Evolutionary conservation across 2,329 filamentous ascomycete species (phyloP).

Genomic region (Bimuria novae-zelandiae): DNA sequence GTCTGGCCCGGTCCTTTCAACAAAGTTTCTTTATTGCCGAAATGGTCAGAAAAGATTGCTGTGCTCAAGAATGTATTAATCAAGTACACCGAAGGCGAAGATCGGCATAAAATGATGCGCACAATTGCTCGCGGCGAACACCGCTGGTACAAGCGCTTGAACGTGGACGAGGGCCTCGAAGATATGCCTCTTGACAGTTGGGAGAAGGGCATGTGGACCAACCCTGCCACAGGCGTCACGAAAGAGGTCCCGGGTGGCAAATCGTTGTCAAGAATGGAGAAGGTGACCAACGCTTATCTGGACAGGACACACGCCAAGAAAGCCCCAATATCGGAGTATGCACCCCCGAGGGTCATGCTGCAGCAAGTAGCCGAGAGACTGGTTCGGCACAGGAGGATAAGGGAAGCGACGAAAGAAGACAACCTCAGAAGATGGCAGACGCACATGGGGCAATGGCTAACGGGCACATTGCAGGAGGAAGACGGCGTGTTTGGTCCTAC

Average conservation of each 20-base stretch:
- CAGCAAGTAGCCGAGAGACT: conserved; percentile 54
- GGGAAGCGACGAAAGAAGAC: conserved; percentile 46
- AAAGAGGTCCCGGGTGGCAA: conserved; percentile 48
- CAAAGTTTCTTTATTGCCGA: conserved; percentile 47
- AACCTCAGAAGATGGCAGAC: conserved; percentile 44
- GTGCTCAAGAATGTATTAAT: conserved; percentile 56
- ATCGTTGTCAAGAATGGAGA: conserved; percentile 52
- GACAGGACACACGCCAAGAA: conserved; percentile 44
- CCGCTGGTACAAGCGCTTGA: conserved; percentile 57
- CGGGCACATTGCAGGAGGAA: conserved; percentile 37
- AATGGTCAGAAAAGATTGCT: conserved; percentile 54
- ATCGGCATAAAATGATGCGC: conserved; percentile 53
- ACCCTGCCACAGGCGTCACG: conserved; percentile 34
- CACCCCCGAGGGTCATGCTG: conserved; percentile 51
- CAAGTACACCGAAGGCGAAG: conserved; percentile 58
- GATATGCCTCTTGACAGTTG: conserved; percentile 54
- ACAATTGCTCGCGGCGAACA: conserved; percentile 53
- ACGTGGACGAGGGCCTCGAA: conserved; percentile 52
- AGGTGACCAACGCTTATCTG: conserved; percentile 48
- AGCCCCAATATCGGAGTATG: conserved; percentile 47
- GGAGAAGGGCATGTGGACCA: conserved; percentile 49
- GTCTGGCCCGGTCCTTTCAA: conserved; percentile 54
- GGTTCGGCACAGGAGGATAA: conserved; percentile 50
- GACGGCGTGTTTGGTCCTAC: conserved; percentile 20
- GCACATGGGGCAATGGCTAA: conserved; percentile 46